phyloP scores from a whole-genome alignment of 495 filamentous ascomycete species.

The Penicillium odoratum region DNA sequence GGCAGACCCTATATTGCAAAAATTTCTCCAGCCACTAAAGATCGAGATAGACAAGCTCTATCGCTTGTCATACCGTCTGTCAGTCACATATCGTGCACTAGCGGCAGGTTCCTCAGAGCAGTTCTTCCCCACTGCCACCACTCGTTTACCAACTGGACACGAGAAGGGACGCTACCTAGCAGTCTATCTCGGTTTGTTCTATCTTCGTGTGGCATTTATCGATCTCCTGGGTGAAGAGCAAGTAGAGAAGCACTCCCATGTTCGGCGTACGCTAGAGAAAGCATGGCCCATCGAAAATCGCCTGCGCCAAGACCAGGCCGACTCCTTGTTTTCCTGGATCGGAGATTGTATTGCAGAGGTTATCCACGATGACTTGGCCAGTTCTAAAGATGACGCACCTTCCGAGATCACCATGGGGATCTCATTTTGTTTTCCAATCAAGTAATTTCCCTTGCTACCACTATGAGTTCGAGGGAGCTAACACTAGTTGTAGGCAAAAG shows the following conservation, averaged over 20 bases:
- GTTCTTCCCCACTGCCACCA: slow-evolving; percentile 73
- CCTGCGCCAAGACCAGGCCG: slow-evolving; percentile 65
- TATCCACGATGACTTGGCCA: slow-evolving; percentile 47
- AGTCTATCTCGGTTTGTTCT: slow-evolving; percentile 73
- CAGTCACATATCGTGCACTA: slow-evolving; percentile 55
- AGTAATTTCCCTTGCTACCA: slow-evolving; percentile 44
- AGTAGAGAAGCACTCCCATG: slow-evolving; percentile 31
- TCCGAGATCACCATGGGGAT: slow-evolving; percentile 67
- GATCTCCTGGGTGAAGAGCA: slow-evolving; percentile 55
- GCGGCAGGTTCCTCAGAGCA: slow-evolving; percentile 61
- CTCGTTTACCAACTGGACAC: slow-evolving; percentile 57
- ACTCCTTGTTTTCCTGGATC: slow-evolving; percentile 74
- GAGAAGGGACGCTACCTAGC: slow-evolving; percentile 66
- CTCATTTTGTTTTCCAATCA: slow-evolving; percentile 79
- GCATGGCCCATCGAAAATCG: slow-evolving; percentile 73
- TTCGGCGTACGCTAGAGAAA: slow-evolving; percentile 60
- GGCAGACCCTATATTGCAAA: slow-evolving; percentile 13
- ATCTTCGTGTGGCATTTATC: slow-evolving; percentile 72
- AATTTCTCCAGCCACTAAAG: slow-evolving; percentile 28
- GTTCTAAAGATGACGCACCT: slow-evolving; percentile 31
- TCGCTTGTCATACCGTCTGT: slow-evolving; percentile 55
- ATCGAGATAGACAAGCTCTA: slow-evolving; percentile 41
- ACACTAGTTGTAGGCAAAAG: slow-evolving; percentile 53
- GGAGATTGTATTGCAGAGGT: slow-evolving; percentile 69
- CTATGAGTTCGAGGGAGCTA: neutral